Evolutionary conservation across 176 grass and related monocot species (phyloP), one percentile per base, ranked within the genome.

Genomic region (Triticum monococcum): DNA sequence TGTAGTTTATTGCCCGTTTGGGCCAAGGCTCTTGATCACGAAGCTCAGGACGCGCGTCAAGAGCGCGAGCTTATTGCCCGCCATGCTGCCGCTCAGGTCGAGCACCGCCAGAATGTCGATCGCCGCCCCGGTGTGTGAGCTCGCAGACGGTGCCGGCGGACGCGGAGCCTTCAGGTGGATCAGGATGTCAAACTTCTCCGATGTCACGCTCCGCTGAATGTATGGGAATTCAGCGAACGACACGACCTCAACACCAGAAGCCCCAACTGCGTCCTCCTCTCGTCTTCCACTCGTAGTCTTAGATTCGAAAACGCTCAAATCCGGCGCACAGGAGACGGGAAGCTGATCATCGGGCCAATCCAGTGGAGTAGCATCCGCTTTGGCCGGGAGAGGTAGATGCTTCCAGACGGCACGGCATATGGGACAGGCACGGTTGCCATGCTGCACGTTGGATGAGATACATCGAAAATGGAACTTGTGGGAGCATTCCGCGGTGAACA

Each of bases 381-480:
- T 48, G 45, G 82, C 30, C 18, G 75, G 17, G 7, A 35, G 61
- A 3, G 78, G 40, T 25, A 97, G 86, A 35, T 95, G 87, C 52
- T 87, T 93, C 95, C 95, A 97, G 0, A 69, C 41, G 30, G 79
- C 86, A 46, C 91, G 87, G 40, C 92, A 97, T 75, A 95, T 79
- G 12, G 95, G 95, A 61, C 95, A 97, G 12, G 85, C 28, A 30
- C 18, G 35, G 71, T 88, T 91, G 30, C 92, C 92, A 63, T 95
- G 89, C 45, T 86, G 76, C 25, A 95, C 87, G 48, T 84, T 94
- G n/a, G 89, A 86, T 18, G 89, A 87, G 84, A 91, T 91, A 62
- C 95, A 92, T 22, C 89, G 64, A 83, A 94, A 97, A 68, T 97
- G 92, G 64, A 97, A 97, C 12, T 81, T 89, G 83, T 97, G 95